Evolutionary conservation across 192 early-diverging fungal species (phyloP).

Genomic region (Mortierella antarctica): DNA sequence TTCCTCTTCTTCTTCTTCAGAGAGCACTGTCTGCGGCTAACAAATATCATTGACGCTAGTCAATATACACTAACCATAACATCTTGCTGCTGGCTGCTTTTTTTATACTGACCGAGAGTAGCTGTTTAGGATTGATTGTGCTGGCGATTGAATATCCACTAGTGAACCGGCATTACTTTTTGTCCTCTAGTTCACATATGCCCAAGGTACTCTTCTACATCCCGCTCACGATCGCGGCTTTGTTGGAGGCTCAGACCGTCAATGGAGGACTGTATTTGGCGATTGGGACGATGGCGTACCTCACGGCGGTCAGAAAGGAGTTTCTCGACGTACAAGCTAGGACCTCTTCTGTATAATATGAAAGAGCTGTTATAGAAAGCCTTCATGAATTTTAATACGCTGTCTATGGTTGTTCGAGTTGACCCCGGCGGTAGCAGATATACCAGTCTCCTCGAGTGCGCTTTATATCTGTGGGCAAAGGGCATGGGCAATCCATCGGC

Average conservation of each 20-base stretch:
- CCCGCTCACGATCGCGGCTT: constrained; percentile 9
- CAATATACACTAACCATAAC: not conserved
- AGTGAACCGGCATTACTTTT: constrained; percentile 8
- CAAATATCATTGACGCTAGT: not conserved
- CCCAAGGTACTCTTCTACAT: constrained; percentile 23
- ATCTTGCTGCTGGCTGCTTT: not conserved
- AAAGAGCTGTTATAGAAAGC: no score
- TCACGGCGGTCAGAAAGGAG: constrained; percentile 13
- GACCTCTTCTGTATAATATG: no score
- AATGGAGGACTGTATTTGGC: constrained; percentile 29
- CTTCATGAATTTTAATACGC: no score
- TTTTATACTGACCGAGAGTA: not conserved
- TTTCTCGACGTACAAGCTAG: not conserved
- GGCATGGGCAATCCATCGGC: constrained; percentile 29
- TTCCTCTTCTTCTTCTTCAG: no score
- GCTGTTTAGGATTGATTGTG: constrained; percentile 10
- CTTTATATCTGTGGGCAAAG: constrained; percentile 19
- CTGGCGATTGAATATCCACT: constrained; percentile 22
- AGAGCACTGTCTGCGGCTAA: not conserved
- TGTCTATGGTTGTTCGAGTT: no score
- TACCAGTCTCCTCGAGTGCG: constrained; percentile 26
- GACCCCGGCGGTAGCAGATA: constrained; percentile 21
- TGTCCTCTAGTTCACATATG: constrained; percentile 6
- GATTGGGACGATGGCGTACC: constrained; percentile 15
- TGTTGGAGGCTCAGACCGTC: constrained; percentile 17